A percentile compares a stretch with the other conserved stretches of the same genome.
These are phyloP conservation scores for Dictyostelium citrinum DNA, from an alignment of 78 protist genomes.

Conservation along the genomic window DNA sequence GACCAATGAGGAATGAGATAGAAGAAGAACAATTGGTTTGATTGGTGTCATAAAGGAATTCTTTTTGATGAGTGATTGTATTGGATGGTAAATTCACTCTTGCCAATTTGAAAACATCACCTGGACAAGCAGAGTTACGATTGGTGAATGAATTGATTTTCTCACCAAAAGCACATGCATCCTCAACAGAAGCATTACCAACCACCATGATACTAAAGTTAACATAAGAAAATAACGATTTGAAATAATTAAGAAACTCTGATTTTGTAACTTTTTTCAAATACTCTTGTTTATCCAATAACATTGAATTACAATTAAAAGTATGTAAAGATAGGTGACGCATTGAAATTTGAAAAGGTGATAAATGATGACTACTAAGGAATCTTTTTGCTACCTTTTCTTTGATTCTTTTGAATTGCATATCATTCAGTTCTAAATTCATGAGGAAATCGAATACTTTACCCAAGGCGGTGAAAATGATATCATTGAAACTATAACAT, in stretches of 20 bases:
- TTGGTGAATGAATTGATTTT: not conserved
- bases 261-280: not conserved
- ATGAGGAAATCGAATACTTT: not conserved
- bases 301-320: not conserved
- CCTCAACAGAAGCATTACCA: conserved; percentile 36
- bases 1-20: not conserved
- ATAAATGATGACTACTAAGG: not conserved
- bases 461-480: not conserved
- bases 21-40: not conserved
- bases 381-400: not conserved
- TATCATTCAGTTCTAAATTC: not conserved
- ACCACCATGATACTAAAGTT: not conserved
- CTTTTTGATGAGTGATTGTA: not conserved
- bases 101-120: not conserved
- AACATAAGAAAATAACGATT: not conserved
- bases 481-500: conserved; percentile 5
- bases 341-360: not conserved
- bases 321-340: not conserved
- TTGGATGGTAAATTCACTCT: not conserved
- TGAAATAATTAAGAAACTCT: not conserved
- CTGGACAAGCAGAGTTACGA: not conserved
- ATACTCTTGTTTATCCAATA: not conserved
- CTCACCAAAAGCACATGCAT: not conserved
- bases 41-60: not conserved
- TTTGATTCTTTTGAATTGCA: not conserved